Conservation (phyloP, 2,329 filamentous ascomycete species). For the Botryosphaeria agaves region DNA sequence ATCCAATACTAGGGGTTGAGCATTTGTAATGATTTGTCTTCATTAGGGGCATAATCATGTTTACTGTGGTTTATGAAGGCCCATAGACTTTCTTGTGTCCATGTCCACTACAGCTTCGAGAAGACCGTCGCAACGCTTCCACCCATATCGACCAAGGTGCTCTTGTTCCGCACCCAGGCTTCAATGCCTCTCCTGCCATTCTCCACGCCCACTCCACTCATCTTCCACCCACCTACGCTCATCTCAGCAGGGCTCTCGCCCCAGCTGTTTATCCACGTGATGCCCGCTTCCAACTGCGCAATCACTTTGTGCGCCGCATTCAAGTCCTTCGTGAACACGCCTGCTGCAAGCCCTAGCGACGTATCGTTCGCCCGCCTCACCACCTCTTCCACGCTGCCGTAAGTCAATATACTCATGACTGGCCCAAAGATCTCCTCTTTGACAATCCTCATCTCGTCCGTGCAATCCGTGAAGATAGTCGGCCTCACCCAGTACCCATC, state of each 20-base stretch:
- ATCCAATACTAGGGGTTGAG: too few relatives aligned
- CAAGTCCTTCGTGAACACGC: conserved; percentile 64
- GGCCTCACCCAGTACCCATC: conserved; percentile 72
- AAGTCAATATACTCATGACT: conserved; percentile 66
- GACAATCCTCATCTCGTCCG: conserved; percentile 62
- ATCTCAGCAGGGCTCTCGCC: conserved; percentile 85
- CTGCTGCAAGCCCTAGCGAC: conserved; percentile 62
- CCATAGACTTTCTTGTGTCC: too few relatives aligned
- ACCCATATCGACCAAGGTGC: conserved; percentile 69
- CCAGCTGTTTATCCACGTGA: conserved; percentile 90
- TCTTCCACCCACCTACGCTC: conserved; percentile 85
- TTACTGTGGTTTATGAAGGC: too few relatives aligned
- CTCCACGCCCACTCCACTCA: conserved; percentile 74
- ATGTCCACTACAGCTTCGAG: conserved; percentile 39
- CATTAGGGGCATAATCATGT: too few relatives aligned
- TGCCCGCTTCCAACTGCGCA: conserved; percentile 58
- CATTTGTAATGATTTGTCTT: too few relatives aligned
- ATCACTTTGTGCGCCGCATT: conserved; percentile 57
- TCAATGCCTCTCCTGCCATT: conserved; percentile 66
- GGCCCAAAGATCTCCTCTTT: conserved; percentile 80
- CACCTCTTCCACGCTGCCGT: conserved; percentile 52
- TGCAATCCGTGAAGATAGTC: conserved; percentile 76
- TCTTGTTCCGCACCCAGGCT: conserved; percentile 76
- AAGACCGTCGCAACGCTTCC: conserved; percentile 57
- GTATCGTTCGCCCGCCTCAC: conserved; percentile 61